Conservation (phyloP, 441 rosid species). For the Theobroma grandiflorum region DNA sequence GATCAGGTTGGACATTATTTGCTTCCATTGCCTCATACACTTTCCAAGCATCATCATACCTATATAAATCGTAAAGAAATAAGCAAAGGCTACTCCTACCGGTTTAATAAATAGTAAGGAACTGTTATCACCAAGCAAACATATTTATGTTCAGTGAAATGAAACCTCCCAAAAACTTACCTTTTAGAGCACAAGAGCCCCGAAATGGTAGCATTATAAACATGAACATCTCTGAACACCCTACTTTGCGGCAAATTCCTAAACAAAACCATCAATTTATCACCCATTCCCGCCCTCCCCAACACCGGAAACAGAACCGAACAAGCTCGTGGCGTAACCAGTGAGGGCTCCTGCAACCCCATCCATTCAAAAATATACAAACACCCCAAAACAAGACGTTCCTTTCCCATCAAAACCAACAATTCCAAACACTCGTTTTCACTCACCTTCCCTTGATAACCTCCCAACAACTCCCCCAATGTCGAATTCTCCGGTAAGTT, state of each 20-base stretch:
- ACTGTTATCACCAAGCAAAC: not conserved
- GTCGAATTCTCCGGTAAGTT: constrained; percentile 60
- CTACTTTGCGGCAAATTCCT: constrained; percentile 64
- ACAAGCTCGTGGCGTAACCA: constrained; percentile 69
- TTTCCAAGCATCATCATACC: constrained; percentile 79
- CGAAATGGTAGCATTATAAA: constrained; percentile 80
- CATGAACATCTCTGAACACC: constrained; percentile 70
- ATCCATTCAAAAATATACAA: constrained; percentile 89
- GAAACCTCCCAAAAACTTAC: constrained; percentile 41
- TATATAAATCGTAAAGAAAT: constrained; percentile 33
- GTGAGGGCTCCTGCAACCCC: constrained; percentile 75
- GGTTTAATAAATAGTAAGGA: not conserved
- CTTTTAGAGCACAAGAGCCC: constrained; percentile 66
- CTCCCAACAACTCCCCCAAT: constrained; percentile 66
- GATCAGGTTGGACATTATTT: constrained; percentile 63
- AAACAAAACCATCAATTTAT: constrained; percentile 58
- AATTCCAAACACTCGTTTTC: constrained; percentile 60
- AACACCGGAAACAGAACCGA: constrained; percentile 73
- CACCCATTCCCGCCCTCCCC: constrained; percentile 74
- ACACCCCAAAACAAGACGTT: constrained; percentile 56
- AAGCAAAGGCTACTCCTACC: not conserved
- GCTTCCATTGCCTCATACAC: constrained; percentile 74
- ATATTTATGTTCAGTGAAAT: not conserved
- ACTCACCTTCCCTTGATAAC: constrained; percentile 49
- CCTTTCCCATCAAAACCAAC: constrained; percentile 62